phyloP scores from a whole-genome alignment of 495 filamentous ascomycete genomes.

The Aspergillus coremiiformis region DNA sequence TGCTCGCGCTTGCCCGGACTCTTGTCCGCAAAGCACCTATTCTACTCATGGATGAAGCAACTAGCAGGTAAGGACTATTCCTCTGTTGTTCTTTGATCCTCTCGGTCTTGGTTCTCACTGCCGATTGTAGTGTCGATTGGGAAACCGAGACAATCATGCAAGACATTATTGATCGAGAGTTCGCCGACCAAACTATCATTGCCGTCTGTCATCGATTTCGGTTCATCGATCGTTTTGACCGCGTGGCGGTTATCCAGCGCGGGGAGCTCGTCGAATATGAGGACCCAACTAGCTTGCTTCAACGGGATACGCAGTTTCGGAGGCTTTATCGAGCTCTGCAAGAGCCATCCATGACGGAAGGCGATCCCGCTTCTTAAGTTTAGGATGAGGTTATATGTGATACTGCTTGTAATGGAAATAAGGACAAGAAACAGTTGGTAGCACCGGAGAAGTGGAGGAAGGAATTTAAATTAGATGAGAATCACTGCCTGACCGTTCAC shows the following conservation, averaged over 20 bases:
- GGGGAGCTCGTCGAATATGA: constrained; percentile 32
- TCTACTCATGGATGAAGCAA: constrained; percentile 23
- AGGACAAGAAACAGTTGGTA: too few relatives aligned
- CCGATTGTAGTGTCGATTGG: constrained; percentile 16
- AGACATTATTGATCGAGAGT: constrained; percentile 22
- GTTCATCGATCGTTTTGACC: constrained; percentile 36
- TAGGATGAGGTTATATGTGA: too few relatives aligned
- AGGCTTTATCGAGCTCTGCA: not conserved
- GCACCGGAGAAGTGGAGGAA: too few relatives aligned
- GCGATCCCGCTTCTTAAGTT: too few relatives aligned
- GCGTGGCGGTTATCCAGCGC: constrained; percentile 29
- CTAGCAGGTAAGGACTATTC: constrained; percentile 16
- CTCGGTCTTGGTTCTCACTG: not conserved
- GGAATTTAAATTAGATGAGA: too few relatives aligned
- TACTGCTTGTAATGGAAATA: too few relatives aligned
- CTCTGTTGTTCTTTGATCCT: too few relatives aligned
- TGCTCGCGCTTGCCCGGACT: constrained; percentile 19
- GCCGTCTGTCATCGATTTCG: constrained; percentile 35
- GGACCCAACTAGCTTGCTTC: constrained; percentile 23
- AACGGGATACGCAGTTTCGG: constrained; percentile 3
- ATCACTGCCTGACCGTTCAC: too few relatives aligned
- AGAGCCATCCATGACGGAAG: too few relatives aligned
- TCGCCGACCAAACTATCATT: constrained; percentile 35
- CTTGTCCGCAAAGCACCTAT: constrained; percentile 9
- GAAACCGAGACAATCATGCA: constrained; percentile 21